Conservation (phyloP, 306 rosid genomes). For the Prunus mongolica region DNA sequence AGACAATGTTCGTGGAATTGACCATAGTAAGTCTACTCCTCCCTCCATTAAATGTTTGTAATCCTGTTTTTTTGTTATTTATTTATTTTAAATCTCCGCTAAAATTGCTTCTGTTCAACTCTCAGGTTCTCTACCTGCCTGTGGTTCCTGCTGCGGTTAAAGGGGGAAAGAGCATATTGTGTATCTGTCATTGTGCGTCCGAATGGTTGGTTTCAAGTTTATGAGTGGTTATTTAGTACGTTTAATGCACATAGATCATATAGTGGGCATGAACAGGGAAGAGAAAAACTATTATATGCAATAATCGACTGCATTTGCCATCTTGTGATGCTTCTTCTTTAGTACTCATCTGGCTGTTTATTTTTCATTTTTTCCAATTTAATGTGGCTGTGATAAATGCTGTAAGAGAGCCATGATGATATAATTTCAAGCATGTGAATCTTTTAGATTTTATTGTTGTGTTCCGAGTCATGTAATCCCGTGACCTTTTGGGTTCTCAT, state of each 20-base stretch:
- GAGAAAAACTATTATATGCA: not conserved
- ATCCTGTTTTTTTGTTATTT: not conserved
- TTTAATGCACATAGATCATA: slow-evolving; percentile 6
- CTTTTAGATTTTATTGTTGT: not conserved
- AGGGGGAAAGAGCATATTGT: not conserved
- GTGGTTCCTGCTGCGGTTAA: slow-evolving; percentile 98
- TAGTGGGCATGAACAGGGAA: not conserved
- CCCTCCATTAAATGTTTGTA: not conserved
- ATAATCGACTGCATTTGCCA: not conserved
- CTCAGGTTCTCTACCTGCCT: slow-evolving; percentile 86
- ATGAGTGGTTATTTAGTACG: not conserved
- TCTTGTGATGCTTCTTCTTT: not conserved
- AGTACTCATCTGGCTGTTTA: not conserved
- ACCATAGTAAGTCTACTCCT: slow-evolving; percentile 68
- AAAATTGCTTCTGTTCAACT: not conserved
- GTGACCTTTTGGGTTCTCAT: not conserved
- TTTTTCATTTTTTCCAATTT: no score
- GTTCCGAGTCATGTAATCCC: not conserved
- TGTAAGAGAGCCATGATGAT: not conserved
- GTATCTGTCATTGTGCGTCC: not conserved
- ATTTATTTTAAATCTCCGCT: not conserved
- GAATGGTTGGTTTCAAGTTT: not conserved
- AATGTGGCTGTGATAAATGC: not conserved
- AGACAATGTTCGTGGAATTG: slow-evolving; percentile 84
- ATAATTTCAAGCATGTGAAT: not conserved